These are phyloP conservation scores for Cadophora malorum DNA, from an alignment of 2,329 filamentous ascomycete species.

Conservation along the genomic window DNA sequence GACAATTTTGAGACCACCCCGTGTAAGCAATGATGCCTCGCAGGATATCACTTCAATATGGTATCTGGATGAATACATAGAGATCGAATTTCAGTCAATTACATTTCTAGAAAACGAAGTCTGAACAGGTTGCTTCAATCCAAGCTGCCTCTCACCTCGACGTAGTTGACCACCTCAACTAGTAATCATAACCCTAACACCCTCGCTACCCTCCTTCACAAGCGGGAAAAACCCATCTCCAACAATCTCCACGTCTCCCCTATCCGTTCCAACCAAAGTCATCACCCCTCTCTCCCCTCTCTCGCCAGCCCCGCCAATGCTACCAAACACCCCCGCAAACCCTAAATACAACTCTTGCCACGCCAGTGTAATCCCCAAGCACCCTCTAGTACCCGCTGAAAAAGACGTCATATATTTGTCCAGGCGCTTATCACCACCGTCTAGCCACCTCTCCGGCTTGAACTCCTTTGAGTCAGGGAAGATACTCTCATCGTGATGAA, in stretches of 20 bases:
- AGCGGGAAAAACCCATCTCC: conserved; percentile 30
- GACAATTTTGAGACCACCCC: no score
- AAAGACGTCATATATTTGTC: conserved; percentile 51
- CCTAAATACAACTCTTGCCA: conserved; percentile 37
- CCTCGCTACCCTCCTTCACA: conserved; percentile 27
- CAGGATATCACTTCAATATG: no score
- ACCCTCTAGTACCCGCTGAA: conserved; percentile 49
- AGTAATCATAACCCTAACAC: conserved; percentile 29
- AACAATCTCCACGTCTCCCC: conserved; percentile 35
- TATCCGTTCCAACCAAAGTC: conserved; percentile 42
- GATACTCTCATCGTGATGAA: conserved; percentile 49
- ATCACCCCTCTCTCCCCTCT: conserved; percentile 25
- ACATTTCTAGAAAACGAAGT: no score
- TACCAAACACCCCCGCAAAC: conserved; percentile 27
- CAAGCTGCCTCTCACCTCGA: no score
- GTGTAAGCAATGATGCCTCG: no score
- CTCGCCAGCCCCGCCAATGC: conserved; percentile 28
- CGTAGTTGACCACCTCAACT: conserved; percentile 3
- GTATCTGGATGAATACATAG: no score
- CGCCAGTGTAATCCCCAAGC: conserved; percentile 47
- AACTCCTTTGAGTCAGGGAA: conserved; percentile 43
- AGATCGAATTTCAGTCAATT: no score
- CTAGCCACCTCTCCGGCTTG: conserved; percentile 23
- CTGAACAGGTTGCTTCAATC: no score
- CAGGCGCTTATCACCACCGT: conserved; percentile 29